A percentile compares a stretch with the other conserved stretches of the same genome.
These are phyloP conservation scores for Hyaloscypha bicolor DNA, from an alignment of 495 filamentous ascomycete genomes.

Conservation along the genomic window DNA sequence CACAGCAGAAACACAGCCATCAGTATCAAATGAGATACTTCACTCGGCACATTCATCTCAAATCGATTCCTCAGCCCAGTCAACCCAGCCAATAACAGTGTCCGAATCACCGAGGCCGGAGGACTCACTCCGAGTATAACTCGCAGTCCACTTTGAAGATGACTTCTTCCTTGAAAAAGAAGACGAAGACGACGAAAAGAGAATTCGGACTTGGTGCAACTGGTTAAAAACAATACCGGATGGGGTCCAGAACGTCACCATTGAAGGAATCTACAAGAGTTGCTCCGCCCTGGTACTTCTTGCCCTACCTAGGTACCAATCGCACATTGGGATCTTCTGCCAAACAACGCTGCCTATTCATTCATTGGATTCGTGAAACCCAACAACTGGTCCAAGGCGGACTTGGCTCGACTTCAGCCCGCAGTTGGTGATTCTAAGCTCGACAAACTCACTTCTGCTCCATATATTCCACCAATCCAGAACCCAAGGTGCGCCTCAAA, in stretches of 20 bases:
- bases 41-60: too few relatives aligned
- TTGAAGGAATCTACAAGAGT: neutral
- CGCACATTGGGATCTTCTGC: neutral
- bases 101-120: neutral
- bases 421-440: too few relatives aligned
- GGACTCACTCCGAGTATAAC: neutral
- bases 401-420: too few relatives aligned
- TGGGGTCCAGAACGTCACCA: neutral
- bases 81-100: too few relatives aligned
- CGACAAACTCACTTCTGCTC: too few relatives aligned
- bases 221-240: slow-evolving; percentile 4
- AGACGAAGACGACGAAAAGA: neutral
- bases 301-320: neutral
- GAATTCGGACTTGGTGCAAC: neutral
- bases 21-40: too few relatives aligned
- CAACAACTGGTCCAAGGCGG: neutral
- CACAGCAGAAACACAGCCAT: neutral
- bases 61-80: too few relatives aligned
- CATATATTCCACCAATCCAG: too few relatives aligned
- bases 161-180: neutral
- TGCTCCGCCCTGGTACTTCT: neutral
- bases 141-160: neutral
- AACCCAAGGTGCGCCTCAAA: too few relatives aligned
- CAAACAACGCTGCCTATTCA: neutral
- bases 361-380: neutral